Conservation (phyloP, 306 rosid genomes). For the Luffa acutangula region DNA sequence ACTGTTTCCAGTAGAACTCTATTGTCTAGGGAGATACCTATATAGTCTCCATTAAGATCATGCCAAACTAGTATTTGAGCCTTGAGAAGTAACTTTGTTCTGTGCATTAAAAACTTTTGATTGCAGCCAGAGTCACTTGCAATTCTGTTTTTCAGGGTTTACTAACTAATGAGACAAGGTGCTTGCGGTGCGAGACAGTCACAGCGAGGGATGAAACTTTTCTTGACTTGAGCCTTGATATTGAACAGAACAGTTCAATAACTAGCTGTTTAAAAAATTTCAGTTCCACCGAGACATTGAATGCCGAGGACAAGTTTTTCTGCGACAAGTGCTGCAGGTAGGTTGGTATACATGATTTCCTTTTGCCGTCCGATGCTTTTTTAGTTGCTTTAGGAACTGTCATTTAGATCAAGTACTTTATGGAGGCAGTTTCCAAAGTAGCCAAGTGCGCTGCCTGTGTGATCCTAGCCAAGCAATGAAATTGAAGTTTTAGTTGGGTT, state of each 20-base stretch:
- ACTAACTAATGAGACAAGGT: slow-evolving; percentile 96
- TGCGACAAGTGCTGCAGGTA: slow-evolving; percentile 99
- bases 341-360: slow-evolving; percentile 2
- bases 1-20: not conserved
- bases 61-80: not conserved
- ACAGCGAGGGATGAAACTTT: slow-evolving; percentile 98
- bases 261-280: slow-evolving; percentile 98
- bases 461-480: not conserved
- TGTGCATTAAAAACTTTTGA: not conserved
- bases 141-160: slow-evolving; percentile 59
- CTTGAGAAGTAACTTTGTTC: not conserved
- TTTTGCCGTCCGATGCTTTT: not conserved
- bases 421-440: not conserved
- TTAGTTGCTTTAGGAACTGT: not conserved
- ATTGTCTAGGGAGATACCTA: not conserved
- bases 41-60: not conserved
- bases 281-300: slow-evolving; percentile 95
- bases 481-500: not conserved
- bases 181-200: slow-evolving; percentile 96
- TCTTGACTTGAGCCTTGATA: slow-evolving; percentile 94
- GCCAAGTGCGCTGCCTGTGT: not conserved
- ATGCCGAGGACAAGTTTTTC: slow-evolving; percentile 96
- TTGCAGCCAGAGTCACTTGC: not conserved
- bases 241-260: slow-evolving; percentile 97
- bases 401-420: not conserved